Percentiles rank a stretch among this genome's conserved stretches.
Conservation (phyloP, 176 grass and related monocot species). For the Alopecurus myosuroides region DNA sequence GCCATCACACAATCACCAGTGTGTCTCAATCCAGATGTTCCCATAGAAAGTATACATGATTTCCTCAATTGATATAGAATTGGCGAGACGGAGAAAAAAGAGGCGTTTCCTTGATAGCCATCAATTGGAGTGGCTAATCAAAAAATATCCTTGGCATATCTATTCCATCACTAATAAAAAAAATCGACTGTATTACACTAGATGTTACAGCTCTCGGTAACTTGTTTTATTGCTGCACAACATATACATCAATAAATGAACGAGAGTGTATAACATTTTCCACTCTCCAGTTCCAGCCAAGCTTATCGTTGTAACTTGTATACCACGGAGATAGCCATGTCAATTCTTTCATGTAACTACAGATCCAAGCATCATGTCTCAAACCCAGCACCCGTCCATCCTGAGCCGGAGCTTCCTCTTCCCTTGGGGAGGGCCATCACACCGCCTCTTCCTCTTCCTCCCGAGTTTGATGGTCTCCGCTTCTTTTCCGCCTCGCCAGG, state of each 20-base stretch:
- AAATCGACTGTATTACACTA: neutral
- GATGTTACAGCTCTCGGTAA: neutral
- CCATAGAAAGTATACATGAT: neutral
- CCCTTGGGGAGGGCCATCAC: slow-evolving; percentile 66
- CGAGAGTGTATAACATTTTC: neutral
- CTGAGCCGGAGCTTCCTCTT: slow-evolving; percentile 53
- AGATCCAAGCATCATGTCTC: slow-evolving; percentile 41
- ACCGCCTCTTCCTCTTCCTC: slow-evolving; percentile 53
- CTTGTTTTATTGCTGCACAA: neutral
- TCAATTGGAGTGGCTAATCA: neutral
- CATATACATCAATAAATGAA: slow-evolving; percentile 28
- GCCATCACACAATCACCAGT: neutral
- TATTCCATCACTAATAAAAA: neutral
- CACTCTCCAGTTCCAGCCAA: neutral
- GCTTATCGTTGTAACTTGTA: neutral
- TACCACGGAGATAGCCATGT: neutral
- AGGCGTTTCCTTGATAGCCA: neutral
- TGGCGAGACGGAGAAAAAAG: neutral
- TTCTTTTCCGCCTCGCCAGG: slow-evolving; percentile 50
- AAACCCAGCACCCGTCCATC: slow-evolving; percentile 93
- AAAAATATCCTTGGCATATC: neutral
- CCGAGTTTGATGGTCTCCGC: slow-evolving; percentile 39
- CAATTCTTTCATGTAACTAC: neutral
- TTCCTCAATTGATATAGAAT: neutral
- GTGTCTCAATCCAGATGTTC: neutral